These are phyloP conservation scores for Candida chauliodis DNA, from an alignment of 805 yeast species.

Conservation along the genomic window DNA sequence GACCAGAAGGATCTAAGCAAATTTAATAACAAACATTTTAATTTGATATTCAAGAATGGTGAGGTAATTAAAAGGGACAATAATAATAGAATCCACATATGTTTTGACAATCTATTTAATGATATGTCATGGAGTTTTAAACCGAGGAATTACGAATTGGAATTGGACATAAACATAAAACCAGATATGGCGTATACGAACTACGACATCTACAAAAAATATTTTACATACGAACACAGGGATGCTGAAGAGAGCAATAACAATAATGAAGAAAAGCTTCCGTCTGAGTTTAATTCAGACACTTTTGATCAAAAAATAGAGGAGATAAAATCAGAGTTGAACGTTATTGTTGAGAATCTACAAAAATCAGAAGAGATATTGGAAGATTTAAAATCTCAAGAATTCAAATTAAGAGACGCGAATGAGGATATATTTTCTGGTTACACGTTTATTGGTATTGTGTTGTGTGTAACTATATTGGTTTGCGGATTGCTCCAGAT, in stretches of 20 bases:
- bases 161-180: conserved; percentile 29
- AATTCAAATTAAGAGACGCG: conserved; percentile 30
- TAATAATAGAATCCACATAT: conserved; percentile 25
- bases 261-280: not conserved
- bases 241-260: not conserved
- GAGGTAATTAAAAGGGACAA: not conserved
- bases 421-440: conserved; percentile 36
- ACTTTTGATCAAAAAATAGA: conserved; percentile 31
- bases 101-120: conserved; percentile 40
- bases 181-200: conserved; percentile 33
- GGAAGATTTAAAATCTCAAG: conserved; percentile 28
- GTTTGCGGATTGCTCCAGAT: conserved; percentile 30
- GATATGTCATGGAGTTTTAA: conserved; percentile 43
- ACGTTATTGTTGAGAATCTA: conserved; percentile 28
- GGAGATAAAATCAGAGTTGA: conserved; percentile 27
- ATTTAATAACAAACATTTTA: conserved; percentile 19
- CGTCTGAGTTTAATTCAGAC: conserved; percentile 8
- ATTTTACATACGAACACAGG: conserved; percentile 20
- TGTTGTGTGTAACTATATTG: conserved; percentile 23
- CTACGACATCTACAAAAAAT: conserved; percentile 26
- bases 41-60: conserved; percentile 34
- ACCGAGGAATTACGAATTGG: conserved; percentile 29
- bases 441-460: conserved; percentile 28
- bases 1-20: conserved; percentile 23
- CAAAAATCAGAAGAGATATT: conserved; percentile 25